Conservation (phyloP, 495 filamentous ascomycete species). For the Penicillium macrosclerotiorum region DNA sequence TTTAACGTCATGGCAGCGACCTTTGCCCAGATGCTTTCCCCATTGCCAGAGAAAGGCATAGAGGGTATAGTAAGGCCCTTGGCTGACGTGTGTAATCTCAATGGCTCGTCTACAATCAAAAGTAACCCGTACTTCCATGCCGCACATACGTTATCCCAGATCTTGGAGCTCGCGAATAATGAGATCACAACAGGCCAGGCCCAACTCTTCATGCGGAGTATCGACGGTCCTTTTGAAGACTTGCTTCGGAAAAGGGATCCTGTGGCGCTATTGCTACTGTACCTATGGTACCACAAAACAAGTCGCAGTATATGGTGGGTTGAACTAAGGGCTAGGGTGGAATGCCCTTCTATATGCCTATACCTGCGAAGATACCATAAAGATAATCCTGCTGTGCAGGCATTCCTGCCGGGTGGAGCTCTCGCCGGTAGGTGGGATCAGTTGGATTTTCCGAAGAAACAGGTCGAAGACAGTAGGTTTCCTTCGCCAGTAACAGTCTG, state of each 20-base stretch:
- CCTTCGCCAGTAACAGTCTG: too few species aligned
- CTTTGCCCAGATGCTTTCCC: constrained; percentile 27
- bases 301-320: constrained; percentile 44
- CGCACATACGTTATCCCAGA: constrained; percentile 32
- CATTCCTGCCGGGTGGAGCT: constrained; percentile 22
- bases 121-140: constrained; percentile 41
- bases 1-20: constrained; percentile 35
- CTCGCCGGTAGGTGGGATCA: constrained; percentile 12
- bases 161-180: constrained; percentile 24
- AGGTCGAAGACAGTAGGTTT: too few species aligned
- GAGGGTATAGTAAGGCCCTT: constrained; percentile 33
- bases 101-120: constrained; percentile 30
- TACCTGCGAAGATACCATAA: constrained; percentile 33
- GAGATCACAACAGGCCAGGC: constrained; percentile 24
- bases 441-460: constrained; percentile 3
- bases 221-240: constrained; percentile 27
- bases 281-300: constrained; percentile 45
- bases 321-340: constrained; percentile 38
- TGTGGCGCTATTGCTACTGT: constrained; percentile 42
- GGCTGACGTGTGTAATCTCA: constrained; percentile 29
- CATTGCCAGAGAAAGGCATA: constrained; percentile 29
- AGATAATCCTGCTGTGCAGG: constrained; percentile 22
- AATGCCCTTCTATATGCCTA: constrained; percentile 42
- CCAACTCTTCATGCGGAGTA: constrained; percentile 24
- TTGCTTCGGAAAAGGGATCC: constrained; percentile 39